A percentile compares a stretch with the other conserved stretches of the same genome.
phyloP scores from a whole-genome alignment of 2,329 filamentous ascomycete species.

The Pseudopithomyces maydicus region DNA sequence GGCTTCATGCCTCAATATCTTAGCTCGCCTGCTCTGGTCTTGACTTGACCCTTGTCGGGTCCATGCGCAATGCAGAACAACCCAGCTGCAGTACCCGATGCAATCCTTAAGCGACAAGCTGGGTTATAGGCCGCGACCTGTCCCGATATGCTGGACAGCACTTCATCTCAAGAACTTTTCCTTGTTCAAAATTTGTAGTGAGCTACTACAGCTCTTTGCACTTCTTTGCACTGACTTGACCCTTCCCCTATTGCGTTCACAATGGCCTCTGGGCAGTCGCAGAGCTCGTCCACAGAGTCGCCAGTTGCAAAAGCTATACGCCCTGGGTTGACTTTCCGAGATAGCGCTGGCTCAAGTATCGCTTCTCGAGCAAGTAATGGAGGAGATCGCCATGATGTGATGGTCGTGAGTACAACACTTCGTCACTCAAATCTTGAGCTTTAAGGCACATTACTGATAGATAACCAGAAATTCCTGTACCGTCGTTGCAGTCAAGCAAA shows the following conservation, averaged over 20 bases:
- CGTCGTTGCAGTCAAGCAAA: conserved; percentile 28
- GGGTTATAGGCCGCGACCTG: conserved; percentile 17
- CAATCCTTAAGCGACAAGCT: conserved; percentile 11
- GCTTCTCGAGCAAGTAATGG: conserved; percentile 22
- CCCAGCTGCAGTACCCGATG: conserved; percentile 7
- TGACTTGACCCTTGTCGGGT: conserved; percentile 14
- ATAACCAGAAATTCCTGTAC: conserved; percentile 27
- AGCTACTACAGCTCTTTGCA: neutral
- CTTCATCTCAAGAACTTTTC: conserved; percentile 13
- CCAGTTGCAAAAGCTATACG: conserved; percentile 17
- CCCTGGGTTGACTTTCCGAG: conserved; percentile 16
- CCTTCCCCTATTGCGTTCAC: neutral
- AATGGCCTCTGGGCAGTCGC: conserved; percentile 21
- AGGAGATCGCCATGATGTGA: conserved; percentile 28
- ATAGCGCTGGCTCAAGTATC: conserved; percentile 27
- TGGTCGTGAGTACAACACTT: conserved; percentile 15
- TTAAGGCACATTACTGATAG: conserved; percentile 1
- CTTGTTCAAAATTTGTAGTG: conserved; percentile 10
- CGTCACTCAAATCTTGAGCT: neutral
- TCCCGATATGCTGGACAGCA: conserved; percentile 18
- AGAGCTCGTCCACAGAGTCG: conserved; percentile 16
- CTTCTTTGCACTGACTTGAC: conserved; percentile 4
- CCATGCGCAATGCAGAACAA: conserved; percentile 9
- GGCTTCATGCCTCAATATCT: conserved; percentile 11
- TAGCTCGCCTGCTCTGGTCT: conserved; percentile 8